Conservation (phyloP, 352 stramenopile species). For the Pythium rishiriense region DNA sequence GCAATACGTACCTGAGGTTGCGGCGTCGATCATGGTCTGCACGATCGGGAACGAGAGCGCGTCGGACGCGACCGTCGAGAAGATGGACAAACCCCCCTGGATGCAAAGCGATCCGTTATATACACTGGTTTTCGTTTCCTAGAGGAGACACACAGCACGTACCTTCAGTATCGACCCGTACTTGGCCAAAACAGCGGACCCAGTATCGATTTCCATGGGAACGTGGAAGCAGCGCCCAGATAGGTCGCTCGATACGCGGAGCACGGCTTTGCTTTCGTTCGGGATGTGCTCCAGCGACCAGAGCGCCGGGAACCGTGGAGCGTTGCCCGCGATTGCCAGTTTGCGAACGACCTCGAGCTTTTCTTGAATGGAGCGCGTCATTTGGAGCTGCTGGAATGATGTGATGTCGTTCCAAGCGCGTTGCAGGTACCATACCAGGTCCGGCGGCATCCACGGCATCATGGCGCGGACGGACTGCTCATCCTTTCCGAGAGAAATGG, state of each 20-base stretch:
- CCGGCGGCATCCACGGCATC: constrained; percentile 19
- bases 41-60: not conserved
- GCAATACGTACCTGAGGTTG: not conserved
- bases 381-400: constrained; percentile 6
- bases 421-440: constrained; percentile 20
- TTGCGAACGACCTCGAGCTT: constrained; percentile 22
- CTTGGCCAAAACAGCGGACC: constrained; percentile 12
- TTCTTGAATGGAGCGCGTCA: constrained; percentile 12
- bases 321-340: constrained; percentile 10
- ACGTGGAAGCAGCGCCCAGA: constrained; percentile 29
- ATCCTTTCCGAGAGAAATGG: constrained; percentile 1
- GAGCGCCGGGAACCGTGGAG: constrained; percentile 21
- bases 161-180: constrained; percentile 19
- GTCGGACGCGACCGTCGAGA: not conserved
- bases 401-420: constrained; percentile 18
- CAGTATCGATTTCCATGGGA: constrained; percentile 28
- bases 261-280: constrained; percentile 3
- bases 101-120: no score
- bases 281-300: constrained; percentile 20
- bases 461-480: not conserved
- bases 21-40: not conserved
- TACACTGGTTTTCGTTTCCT: no score
- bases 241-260: constrained; percentile 25
- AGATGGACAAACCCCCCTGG: not conserved
- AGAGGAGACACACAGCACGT: not conserved